phyloP scores from a whole-genome alignment of 805 yeast genomes.

The Monosporozyma solicola region DNA sequence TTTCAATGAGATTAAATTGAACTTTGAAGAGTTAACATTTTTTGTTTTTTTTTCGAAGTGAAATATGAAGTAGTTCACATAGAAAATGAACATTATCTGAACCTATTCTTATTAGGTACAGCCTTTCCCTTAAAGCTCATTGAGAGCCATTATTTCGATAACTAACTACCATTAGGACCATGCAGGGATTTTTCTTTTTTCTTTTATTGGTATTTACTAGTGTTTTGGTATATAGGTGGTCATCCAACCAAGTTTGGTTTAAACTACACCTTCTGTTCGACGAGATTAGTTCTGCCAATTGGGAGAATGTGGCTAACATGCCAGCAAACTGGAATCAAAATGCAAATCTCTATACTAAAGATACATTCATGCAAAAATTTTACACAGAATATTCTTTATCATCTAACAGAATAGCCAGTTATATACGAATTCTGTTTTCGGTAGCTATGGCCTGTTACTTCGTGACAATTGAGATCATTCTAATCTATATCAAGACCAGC shows the following conservation, averaged over 20 bases:
- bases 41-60: background rate
- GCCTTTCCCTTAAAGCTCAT: background rate
- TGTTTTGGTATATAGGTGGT: conserved; percentile 11
- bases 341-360: conserved; percentile 4
- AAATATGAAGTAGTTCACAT: background rate
- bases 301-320: conserved; percentile 1
- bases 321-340: conserved; percentile 9
- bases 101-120: background rate
- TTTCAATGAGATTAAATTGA: background rate
- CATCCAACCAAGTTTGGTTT: conserved; percentile 16
- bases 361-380: conserved; percentile 20
- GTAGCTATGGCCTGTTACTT: conserved; percentile 22
- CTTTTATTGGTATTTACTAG: conserved; percentile 5
- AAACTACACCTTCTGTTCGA: conserved; percentile 19
- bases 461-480: conserved; percentile 24
- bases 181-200: conserved; percentile 9
- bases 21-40: background rate
- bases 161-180: background rate
- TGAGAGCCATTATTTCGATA: background rate
- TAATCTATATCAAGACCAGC: conserved; percentile 26
- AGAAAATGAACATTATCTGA: background rate
- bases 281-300: conserved; percentile 9
- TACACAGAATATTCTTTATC: conserved; percentile 26
- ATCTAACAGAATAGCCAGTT: conserved; percentile 13
- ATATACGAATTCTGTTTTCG: conserved; percentile 20